Percentiles rank a stretch among this genome's conserved stretches.
Conservation (phyloP, 495 filamentous ascomycete genomes). For the Xylaria intraflava region DNA sequence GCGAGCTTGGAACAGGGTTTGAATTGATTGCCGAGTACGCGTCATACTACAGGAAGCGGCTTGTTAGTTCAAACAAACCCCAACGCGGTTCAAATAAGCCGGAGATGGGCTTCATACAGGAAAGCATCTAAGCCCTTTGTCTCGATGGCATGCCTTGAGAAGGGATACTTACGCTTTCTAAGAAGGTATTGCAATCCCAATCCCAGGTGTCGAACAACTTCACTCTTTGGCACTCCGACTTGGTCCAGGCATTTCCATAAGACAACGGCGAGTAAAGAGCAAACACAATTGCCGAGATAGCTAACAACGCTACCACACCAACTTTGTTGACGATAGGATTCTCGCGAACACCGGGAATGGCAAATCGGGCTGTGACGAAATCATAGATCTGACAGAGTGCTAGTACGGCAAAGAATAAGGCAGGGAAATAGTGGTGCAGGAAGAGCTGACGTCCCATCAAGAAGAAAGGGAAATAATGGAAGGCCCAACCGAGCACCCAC, state of each 20-base stretch:
- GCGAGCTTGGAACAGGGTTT: slow-evolving; percentile 24
- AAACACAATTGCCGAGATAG: slow-evolving; percentile 68
- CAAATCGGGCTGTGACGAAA: slow-evolving; percentile 66
- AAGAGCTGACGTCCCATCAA: slow-evolving; percentile 98
- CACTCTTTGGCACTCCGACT: slow-evolving; percentile 71
- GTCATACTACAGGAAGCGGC: slow-evolving; percentile 32
- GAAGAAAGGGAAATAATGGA: slow-evolving; percentile 97
- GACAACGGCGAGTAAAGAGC: slow-evolving; percentile 76
- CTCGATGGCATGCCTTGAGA: slow-evolving; percentile 29
- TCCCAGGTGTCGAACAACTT: slow-evolving; percentile 91
- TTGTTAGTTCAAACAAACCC: slow-evolving; percentile 13
- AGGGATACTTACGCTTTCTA: slow-evolving; percentile 66
- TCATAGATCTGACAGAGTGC: slow-evolving; percentile 83
- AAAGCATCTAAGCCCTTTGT: slow-evolving; percentile 19
- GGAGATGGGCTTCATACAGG: slow-evolving; percentile 5
- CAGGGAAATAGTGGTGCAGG: slow-evolving; percentile 94
- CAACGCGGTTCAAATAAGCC: background rate
- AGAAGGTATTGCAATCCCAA: slow-evolving; percentile 93
- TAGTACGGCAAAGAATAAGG: slow-evolving; percentile 90
- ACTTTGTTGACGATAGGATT: slow-evolving; percentile 66
- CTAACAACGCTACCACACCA: slow-evolving; percentile 63
- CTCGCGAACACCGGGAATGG: slow-evolving; percentile 59
- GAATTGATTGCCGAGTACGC: slow-evolving; percentile 31
- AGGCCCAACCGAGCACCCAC: slow-evolving; percentile 85
- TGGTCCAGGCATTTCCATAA: slow-evolving; percentile 93